Percentiles rank a stretch among this genome's conserved stretches.
These are phyloP conservation scores for Micromonas commoda DNA, from an alignment of 139 green algal species.

Conservation along the genomic window DNA sequence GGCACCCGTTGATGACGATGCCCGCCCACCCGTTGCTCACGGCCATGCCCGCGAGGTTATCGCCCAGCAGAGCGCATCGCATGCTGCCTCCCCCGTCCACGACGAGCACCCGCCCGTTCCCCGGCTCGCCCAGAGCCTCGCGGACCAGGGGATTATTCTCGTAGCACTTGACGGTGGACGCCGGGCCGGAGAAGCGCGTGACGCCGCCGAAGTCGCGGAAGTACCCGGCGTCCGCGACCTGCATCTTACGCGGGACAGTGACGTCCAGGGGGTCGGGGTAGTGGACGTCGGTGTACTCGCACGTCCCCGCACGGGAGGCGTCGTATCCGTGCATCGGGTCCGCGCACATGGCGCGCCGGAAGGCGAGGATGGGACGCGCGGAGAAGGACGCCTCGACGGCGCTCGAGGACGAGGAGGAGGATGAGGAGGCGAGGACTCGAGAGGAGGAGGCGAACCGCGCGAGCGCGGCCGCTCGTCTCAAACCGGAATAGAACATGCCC, in stretches of 20 bases:
- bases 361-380: neutral
- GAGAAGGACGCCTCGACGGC: no score
- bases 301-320: neutral
- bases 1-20: slow-evolving; percentile 91
- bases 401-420: neutral
- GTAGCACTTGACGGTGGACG: slow-evolving; percentile 75
- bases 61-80: slow-evolving; percentile 87
- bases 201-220: slow-evolving; percentile 66
- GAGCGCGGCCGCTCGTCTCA: no score
- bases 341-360: neutral
- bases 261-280: slow-evolving; percentile 55
- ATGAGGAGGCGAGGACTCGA: neutral
- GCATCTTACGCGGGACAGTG: slow-evolving; percentile 6
- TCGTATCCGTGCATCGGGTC: neutral
- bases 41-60: slow-evolving; percentile 69
- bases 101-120: slow-evolving; percentile 76
- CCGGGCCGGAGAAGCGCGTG: slow-evolving; percentile 58
- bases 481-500: no score
- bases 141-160: slow-evolving; percentile 91
- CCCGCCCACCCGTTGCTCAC: slow-evolving; percentile 81
- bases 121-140: slow-evolving; percentile 66
- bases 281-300: slow-evolving; percentile 52
- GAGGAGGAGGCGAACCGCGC: neutral
- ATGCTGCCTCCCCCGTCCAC: slow-evolving; percentile 80
- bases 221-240: neutral